Evolutionary conservation across 306 rosid genomes (phyloP).

Genomic region (Malus asiatica): DNA sequence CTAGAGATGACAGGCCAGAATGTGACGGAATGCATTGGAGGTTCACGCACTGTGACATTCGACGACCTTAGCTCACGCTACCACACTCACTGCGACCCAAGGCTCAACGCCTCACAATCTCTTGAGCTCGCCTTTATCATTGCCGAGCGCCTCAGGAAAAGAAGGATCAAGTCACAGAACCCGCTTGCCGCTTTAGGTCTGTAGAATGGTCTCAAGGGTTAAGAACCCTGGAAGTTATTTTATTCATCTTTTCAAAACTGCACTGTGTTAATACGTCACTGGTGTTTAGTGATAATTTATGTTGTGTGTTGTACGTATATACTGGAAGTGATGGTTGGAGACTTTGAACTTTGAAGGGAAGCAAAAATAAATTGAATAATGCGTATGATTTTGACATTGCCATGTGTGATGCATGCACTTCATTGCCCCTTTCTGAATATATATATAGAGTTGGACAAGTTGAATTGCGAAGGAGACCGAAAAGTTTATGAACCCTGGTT

Average conservation of each 20-base stretch:
- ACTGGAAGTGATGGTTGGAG: constrained; percentile 34
- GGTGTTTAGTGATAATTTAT: constrained; percentile 16
- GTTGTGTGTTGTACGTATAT: constrained; percentile 39
- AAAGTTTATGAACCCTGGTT: no score
- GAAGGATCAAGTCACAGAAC: constrained; percentile 65
- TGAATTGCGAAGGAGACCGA: no score
- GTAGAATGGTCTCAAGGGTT: constrained; percentile 30
- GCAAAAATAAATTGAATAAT: no score
- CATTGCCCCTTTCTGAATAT: no score
- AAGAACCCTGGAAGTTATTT: constrained; percentile 7
- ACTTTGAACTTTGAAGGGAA: no score
- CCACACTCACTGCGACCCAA: constrained; percentile 98
- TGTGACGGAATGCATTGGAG: constrained; percentile 98
- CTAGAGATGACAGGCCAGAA: constrained; percentile 99
- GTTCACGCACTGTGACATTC: constrained; percentile 85
- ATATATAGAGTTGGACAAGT: no score
- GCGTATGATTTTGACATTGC: no score
- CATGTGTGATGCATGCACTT: no score
- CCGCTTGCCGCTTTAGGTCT: constrained; percentile 28
- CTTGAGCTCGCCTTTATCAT: constrained; percentile 97
- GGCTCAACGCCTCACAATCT: constrained; percentile 94
- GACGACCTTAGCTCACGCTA: constrained; percentile 93
- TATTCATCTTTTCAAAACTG: background rate
- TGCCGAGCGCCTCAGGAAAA: constrained; percentile 83
- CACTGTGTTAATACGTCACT: background rate